A percentile compares a stretch with the other conserved stretches of the same genome.
phyloP scores from a whole-genome alignment of 768 basidiomycete species.

The Udeniomyces megalosporus region DNA sequence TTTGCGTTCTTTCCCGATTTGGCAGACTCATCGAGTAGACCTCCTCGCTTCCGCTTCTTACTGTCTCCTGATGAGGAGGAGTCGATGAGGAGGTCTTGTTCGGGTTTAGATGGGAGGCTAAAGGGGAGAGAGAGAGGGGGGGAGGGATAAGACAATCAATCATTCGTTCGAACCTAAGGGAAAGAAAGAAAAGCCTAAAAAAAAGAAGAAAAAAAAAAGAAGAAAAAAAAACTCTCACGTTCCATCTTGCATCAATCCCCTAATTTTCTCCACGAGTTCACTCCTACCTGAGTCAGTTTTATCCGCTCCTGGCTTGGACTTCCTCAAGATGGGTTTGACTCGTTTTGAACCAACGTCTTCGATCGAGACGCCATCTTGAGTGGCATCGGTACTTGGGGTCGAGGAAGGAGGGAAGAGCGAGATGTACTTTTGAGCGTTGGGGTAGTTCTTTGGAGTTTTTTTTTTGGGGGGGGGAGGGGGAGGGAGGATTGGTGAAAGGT shows the following conservation, averaged over 20 bases:
- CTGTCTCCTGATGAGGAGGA: neutral
- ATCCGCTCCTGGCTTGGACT: neutral
- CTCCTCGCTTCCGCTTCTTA: neutral
- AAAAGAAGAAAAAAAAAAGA: neutral
- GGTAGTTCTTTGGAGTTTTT: constrained; percentile 62
- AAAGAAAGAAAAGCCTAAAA: neutral
- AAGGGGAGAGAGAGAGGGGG: neutral
- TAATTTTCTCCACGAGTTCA: constrained; percentile 12
- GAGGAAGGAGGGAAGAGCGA: constrained; percentile 53
- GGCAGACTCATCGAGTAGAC: neutral
- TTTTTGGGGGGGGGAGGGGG: constrained; percentile 5
- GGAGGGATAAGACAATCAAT: neutral
- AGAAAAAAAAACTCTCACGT: constrained; percentile 1
- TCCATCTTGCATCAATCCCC: constrained; percentile 10
- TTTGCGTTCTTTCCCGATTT: neutral
- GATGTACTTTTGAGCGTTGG: constrained; percentile 72
- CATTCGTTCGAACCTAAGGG: neutral
- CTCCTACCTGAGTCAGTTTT: constrained; percentile 1
- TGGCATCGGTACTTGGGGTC: neutral
- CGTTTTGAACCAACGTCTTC: neutral
- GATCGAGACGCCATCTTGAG: neutral
- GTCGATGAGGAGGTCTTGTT: neutral
- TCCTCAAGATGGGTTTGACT: neutral
- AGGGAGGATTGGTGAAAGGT: neutral
- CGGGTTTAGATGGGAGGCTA: constrained; percentile 4